Percentiles rank a stretch among this genome's conserved stretches.
phyloP scores from a whole-genome alignment of 495 filamentous ascomycete genomes.

The Aspergillus ostianus region DNA sequence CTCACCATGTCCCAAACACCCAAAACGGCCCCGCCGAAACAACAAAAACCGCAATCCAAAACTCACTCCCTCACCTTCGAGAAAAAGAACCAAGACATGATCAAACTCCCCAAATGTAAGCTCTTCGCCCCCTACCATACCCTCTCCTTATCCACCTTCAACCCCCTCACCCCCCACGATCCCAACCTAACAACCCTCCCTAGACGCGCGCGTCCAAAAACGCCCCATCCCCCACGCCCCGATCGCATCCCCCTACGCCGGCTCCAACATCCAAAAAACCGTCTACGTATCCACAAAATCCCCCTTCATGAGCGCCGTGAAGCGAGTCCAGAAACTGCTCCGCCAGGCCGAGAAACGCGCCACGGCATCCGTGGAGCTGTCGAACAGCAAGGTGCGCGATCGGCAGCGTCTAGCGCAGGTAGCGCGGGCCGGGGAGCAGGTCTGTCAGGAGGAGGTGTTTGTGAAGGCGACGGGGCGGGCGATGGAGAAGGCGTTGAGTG shows the following conservation, averaged over 20 bases:
- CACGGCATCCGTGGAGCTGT: constrained; percentile 39
- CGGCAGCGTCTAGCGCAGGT: constrained; percentile 35
- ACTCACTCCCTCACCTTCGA: constrained; percentile 32
- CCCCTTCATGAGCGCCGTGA: constrained; percentile 78
- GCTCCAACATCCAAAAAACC: constrained; percentile 52
- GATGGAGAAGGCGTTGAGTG: constrained; percentile 65
- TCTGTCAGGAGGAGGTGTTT: constrained; percentile 58
- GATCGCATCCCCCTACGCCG: constrained; percentile 56
- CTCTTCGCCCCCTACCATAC: not conserved
- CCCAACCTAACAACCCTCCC: constrained; percentile 16
- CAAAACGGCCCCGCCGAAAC: constrained; percentile 1
- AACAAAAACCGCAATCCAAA: constrained; percentile 1
- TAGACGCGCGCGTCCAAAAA: constrained; percentile 54
- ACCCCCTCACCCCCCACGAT: too few relatives aligned
- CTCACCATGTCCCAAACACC: not conserved
- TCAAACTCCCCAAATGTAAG: constrained; percentile 41
- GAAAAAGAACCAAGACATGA: constrained; percentile 39
- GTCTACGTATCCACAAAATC: constrained; percentile 77
- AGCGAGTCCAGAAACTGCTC: constrained; percentile 75
- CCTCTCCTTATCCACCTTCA: too few relatives aligned
- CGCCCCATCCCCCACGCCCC: constrained; percentile 71
- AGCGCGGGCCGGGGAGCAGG: constrained; percentile 37
- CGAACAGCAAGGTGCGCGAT: constrained; percentile 41
- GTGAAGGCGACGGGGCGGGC: constrained; percentile 79
- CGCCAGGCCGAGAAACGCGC: constrained; percentile 59